phyloP scores from a whole-genome alignment of 768 basidiomycete genomes.

The Amanita brunnescens region DNA sequence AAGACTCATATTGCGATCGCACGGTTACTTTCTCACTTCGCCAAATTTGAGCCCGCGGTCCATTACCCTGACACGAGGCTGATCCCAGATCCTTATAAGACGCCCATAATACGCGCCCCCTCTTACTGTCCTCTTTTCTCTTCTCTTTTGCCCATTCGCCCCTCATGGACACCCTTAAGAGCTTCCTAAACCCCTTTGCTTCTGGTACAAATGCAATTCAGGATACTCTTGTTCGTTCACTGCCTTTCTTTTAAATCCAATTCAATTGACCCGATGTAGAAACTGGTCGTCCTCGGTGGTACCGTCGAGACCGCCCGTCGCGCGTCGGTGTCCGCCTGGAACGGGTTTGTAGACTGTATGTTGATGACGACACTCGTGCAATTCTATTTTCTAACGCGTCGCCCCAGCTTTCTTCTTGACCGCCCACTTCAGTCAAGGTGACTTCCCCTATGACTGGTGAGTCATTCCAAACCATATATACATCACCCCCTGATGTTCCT shows the following conservation, averaged over 20 bases:
- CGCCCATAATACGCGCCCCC: slow-evolving; percentile 27
- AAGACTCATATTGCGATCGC: not conserved
- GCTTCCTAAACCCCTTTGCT: slow-evolving; percentile 60
- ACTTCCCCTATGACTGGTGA: slow-evolving; percentile 82
- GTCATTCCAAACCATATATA: slow-evolving; percentile 10
- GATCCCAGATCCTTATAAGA: slow-evolving; percentile 33
- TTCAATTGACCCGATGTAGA: slow-evolving; percentile 32
- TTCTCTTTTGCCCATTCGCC: slow-evolving; percentile 20
- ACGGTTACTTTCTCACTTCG: not conserved
- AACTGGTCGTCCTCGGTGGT: slow-evolving; percentile 85
- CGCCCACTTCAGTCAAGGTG: slow-evolving; percentile 82
- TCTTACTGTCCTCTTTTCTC: slow-evolving; percentile 25
- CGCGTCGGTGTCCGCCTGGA: slow-evolving; percentile 79
- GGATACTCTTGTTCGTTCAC: slow-evolving; percentile 58
- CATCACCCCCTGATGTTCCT: slow-evolving; percentile 7
- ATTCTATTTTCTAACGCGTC: not conserved
- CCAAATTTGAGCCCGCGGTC: slow-evolving; percentile 4
- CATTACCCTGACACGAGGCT: slow-evolving; percentile 31
- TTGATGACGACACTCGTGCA: not conserved
- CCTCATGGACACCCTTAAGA: slow-evolving; percentile 65
- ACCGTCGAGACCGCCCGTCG: slow-evolving; percentile 82
- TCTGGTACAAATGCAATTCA: slow-evolving; percentile 64
- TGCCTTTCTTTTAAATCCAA: not conserved
- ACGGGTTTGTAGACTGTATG: slow-evolving; percentile 79
- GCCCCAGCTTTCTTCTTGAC: slow-evolving; percentile 75